Conservation (phyloP, 441 rosid genomes). For the Populus hybrid region DNA sequence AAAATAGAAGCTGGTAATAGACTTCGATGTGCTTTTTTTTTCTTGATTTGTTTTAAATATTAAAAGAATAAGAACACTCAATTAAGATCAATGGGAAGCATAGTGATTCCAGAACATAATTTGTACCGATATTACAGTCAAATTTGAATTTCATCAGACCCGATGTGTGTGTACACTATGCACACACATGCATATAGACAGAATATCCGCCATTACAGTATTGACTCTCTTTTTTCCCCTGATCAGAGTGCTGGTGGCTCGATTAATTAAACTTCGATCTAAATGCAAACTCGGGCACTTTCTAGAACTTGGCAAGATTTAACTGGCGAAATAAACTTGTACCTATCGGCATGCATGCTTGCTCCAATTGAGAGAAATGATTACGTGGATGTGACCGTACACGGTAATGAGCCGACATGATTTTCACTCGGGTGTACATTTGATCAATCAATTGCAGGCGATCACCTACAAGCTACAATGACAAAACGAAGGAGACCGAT, state of each 20-base stretch:
- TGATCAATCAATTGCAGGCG: constrained; percentile 6
- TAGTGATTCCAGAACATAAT: background rate
- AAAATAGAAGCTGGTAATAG: too few relatives aligned
- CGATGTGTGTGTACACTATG: background rate
- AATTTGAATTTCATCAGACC: background rate
- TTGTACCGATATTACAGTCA: background rate
- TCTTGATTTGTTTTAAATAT: too few relatives aligned
- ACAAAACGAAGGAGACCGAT: constrained; percentile 13
- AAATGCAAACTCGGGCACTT: too few relatives aligned
- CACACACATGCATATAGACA: background rate
- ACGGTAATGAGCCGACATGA: constrained; percentile 13
- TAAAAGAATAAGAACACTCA: background rate
- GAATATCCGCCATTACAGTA: background rate
- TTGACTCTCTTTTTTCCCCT: background rate
- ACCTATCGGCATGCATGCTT: background rate
- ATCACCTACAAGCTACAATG: constrained; percentile 10
- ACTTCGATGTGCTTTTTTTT: too few relatives aligned
- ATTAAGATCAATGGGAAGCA: background rate
- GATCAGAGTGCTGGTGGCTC: background rate
- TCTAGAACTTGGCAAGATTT: background rate
- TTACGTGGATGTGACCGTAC: constrained; percentile 14
- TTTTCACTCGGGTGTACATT: background rate
- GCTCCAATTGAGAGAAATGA: background rate
- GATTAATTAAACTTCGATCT: too few relatives aligned
- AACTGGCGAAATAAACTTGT: background rate